Base-by-base conservation (phyloP, 2,329 filamentous ascomycete genomes). In the Phialophora chinensis region DNA sequence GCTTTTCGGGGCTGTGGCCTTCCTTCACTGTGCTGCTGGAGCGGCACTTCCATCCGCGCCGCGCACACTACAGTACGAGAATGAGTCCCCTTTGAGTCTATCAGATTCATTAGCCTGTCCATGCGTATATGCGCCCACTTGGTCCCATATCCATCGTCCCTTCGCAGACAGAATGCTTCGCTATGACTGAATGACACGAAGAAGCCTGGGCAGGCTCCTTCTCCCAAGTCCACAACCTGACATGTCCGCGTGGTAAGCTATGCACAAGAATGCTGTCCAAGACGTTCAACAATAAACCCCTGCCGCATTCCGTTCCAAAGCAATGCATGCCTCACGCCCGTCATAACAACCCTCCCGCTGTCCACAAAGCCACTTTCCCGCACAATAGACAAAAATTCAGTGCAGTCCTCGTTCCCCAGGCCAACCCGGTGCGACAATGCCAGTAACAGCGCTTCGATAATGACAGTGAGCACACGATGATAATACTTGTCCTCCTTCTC, bases 391-490 rank as follows among this genome's bases (percentile, higher is more conserved):
- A 17, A 31, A 29, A 55, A 20, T 23, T n/a, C 53, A 55, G 17
- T 33, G 25, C 27, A n/a, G 53, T 55, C 23, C 53, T 55, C 29
- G 29, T 17, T 35, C 29, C 53, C 25, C 52, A n/a, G 42, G 44
- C 57, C 29, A 31, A 31, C 47, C 29, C 49, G n/a, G 10, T 42
- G 29, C 31, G 8, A 10, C 60, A 14, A 33, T 55, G 60, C 60
- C 35, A 47, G 33, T 31, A 20, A 62, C 35, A 62, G 31, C 60
- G 52, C 44, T 61, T 62, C 64, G 59, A 62, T 58, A 66, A 62
- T 66, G 64, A 66, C 64, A 58, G 64, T 66, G 59, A 50, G 58
- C n/a, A 60, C 33, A 49, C 29, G 25, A 33, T 31, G 44, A 12
- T 23, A 54, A 60, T 44, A n/a, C 11, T 52, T 47, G 35, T 42